Evolutionary conservation across 345 rosid species (phyloP), one percentile per base, ranked within the genome.

Genomic region (Stellera chamaejasme): DNA sequence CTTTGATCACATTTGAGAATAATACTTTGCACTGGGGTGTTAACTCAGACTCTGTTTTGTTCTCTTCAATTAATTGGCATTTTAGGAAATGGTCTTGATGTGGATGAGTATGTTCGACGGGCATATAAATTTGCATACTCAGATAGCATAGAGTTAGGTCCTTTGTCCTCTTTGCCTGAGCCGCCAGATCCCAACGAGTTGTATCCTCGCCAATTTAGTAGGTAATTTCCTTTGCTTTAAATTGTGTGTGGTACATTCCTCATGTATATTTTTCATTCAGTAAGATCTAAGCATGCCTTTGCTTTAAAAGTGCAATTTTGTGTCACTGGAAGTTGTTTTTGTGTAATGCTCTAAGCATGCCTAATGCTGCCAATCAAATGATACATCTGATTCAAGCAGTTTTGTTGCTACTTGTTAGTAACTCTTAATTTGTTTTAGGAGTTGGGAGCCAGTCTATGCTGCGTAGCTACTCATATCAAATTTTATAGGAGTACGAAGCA

Each of bases 101-200:
- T 94, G 64, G 99, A 94, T 65, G 99, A 90, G 70, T 94, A 94
- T 83, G 99, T 94, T 27, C 80, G 97, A 54, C 83, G 79, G 72
- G 96, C 99, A 41, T 94, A 94, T 66, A 94, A 85, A 67, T 94
- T 94, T 85, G 99, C 99, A 44, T 90, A 94, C 75, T 80, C 94
- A 53, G 99, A 94, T 74, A 85, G 96, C 69, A 80, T 94, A 59
- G 99, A 94, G 75, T 68, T 94, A 75, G 97, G 96, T 60, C 96
- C 96, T 44, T 68, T 87, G 75, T 80, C 90, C 60, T 90, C 84
- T 77, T 77, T 84, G 58, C 97, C 97, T 2, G 97, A 87, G 54
- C 99, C 99, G 43, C 99, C 99, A 41, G 92, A 87, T 64, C 97
- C 97, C 50, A 83, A 79, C 63, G 96, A 87, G 69, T 79, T 94